phyloP scores from a whole-genome alignment of 2,329 filamentous ascomycete species.

The Fonsecaea erecta region DNA sequence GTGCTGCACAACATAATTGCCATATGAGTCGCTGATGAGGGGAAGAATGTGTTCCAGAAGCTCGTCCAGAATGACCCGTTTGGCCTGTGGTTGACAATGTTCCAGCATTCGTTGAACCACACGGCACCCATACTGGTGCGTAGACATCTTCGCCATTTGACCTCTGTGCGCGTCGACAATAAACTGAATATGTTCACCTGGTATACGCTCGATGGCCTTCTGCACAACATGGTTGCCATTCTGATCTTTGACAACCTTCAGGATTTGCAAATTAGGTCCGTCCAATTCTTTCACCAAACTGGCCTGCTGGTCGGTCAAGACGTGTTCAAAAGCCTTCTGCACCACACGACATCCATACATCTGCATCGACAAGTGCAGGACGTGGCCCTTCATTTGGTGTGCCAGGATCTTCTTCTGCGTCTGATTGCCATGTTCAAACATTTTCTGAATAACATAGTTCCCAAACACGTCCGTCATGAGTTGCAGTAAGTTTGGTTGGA shows the following conservation, averaged over 20 bases:
- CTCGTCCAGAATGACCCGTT: conserved; percentile 74
- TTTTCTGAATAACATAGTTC: conserved; percentile 97
- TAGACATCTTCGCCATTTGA: conserved; percentile 73
- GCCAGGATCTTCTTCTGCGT: conserved; percentile 87
- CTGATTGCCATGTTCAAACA: conserved; percentile 95
- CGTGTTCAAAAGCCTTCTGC: conserved; percentile 90
- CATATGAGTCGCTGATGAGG: conserved; percentile 84
- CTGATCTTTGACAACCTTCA: conserved; percentile 79
- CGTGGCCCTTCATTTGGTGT: conserved; percentile 83
- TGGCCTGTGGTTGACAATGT: conserved; percentile 73
- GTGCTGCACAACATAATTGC: conserved; percentile 96
- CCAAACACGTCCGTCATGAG: conserved; percentile 97
- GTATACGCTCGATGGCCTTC: conserved; percentile 83
- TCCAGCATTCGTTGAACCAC: conserved; percentile 93
- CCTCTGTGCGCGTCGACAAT: conserved; percentile 80
- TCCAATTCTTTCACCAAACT: conserved; percentile 82
- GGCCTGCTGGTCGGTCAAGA: conserved; percentile 89
- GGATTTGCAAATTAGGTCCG: conserved; percentile 77
- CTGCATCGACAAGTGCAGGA: conserved; percentile 77
- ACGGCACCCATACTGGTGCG: conserved; percentile 85
- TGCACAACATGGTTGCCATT: conserved; percentile 98
- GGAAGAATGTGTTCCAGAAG: conserved; percentile 72
- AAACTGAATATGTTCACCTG: conserved; percentile 78
- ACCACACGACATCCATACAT: conserved; percentile 96
- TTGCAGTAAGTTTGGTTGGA: conserved; percentile 80